Conservation (phyloP, 1,284 basidiomycete genomes). For the Cutaneotrichosporon sp. region DNA sequence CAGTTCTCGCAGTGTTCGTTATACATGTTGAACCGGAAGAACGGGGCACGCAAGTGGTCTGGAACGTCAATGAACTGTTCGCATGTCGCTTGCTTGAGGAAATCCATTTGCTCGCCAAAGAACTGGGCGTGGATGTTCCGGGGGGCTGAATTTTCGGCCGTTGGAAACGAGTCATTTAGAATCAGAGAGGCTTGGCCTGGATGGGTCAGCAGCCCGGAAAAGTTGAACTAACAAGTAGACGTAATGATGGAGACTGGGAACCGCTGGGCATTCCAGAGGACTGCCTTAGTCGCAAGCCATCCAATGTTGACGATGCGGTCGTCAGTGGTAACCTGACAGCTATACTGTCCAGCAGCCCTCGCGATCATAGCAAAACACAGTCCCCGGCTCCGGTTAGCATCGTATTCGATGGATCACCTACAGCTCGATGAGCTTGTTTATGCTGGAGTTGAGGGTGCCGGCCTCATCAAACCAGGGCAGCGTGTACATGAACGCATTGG, state of each 20-base stretch:
- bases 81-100: neutral
- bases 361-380: neutral
- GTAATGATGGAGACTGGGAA: neutral
- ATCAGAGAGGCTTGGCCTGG: neutral
- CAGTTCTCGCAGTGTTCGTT: slow-evolving; percentile 1
- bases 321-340: no score
- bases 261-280: slow-evolving; percentile 1
- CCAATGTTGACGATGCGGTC: neutral
- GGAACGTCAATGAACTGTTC: neutral
- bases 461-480: neutral
- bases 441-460: no score
- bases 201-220: neutral
- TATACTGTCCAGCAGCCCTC: neutral
- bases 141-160: neutral
- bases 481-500: neutral
- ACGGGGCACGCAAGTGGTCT: neutral
- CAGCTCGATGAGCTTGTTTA: neutral
- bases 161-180: neutral
- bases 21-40: slow-evolving; percentile 4
- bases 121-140: neutral
- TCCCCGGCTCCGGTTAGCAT: neutral
- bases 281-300: slow-evolving; percentile 1
- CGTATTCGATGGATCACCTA: neutral
- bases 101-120: neutral
- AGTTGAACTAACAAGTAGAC: neutral